phyloP scores from a whole-genome alignment of 1,284 basidiomycete genomes.

The Boletus semigastroideus region DNA sequence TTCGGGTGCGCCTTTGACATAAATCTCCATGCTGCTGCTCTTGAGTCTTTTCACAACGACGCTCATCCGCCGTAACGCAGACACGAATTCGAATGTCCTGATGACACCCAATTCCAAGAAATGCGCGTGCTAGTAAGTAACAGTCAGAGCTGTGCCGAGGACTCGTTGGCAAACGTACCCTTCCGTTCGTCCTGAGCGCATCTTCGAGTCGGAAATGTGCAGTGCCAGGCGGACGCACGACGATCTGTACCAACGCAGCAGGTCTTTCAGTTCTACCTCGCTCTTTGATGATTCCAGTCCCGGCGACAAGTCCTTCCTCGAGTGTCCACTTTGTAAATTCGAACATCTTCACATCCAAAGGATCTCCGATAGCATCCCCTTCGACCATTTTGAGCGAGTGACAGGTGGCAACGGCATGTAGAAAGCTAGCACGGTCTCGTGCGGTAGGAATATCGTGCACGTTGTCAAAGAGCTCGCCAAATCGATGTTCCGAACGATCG shows the following conservation, averaged over 20 bases:
- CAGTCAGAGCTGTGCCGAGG: slow-evolving; percentile 5
- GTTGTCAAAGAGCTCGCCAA: slow-evolving; percentile 90
- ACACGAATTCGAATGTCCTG: slow-evolving; percentile 96
- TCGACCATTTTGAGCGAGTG: slow-evolving; percentile 94
- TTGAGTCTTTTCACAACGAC: slow-evolving; percentile 96
- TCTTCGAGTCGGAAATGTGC: slow-evolving; percentile 90
- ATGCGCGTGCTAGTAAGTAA: slow-evolving; percentile 72
- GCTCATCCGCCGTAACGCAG: slow-evolving; percentile 92
- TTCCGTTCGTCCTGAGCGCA: slow-evolving; percentile 78
- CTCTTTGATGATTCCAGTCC: slow-evolving; percentile 68
- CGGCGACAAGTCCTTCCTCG: slow-evolving; percentile 83
- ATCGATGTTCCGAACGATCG: slow-evolving; percentile 72
- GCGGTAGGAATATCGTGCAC: slow-evolving; percentile 81
- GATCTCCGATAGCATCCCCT: slow-evolving; percentile 90
- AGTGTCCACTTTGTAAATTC: slow-evolving; percentile 95
- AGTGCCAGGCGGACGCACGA: slow-evolving; percentile 93
- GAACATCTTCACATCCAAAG: slow-evolving; percentile 97
- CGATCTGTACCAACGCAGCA: slow-evolving; percentile 92
- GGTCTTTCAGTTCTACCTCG: slow-evolving; percentile 69
- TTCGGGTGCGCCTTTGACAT: slow-evolving; percentile 98
- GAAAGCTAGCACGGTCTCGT: slow-evolving; percentile 77
- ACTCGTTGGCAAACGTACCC: slow-evolving; percentile 45
- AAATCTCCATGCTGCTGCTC: slow-evolving; percentile 94
- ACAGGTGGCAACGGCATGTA: slow-evolving; percentile 94
- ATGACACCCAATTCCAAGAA: slow-evolving; percentile 97